Conservation (phyloP, 257 asterid genomes). For the Ophiorrhiza pumila region DNA sequence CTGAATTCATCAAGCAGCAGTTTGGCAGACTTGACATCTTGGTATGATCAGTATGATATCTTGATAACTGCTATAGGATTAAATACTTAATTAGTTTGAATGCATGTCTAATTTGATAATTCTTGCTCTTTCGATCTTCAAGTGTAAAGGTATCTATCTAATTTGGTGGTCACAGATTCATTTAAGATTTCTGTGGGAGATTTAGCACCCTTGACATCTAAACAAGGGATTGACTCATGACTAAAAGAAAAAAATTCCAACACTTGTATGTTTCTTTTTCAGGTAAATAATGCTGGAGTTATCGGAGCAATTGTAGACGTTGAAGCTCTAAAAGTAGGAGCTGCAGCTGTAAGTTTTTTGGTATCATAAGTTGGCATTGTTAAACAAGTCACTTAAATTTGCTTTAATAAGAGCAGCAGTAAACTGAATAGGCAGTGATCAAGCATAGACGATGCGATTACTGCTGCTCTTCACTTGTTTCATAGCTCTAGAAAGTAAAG, state of each 20-base stretch:
- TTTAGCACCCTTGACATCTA: too few species aligned
- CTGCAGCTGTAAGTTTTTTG: neutral
- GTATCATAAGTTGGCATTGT: neutral
- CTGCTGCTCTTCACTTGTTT: too few species aligned
- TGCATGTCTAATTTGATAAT: neutral
- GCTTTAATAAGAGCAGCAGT: neutral
- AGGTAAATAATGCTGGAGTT: constrained; percentile 74
- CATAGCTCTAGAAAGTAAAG: too few species aligned
- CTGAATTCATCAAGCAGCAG: constrained; percentile 23
- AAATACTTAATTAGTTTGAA: too few species aligned
- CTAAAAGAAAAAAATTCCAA: neutral
- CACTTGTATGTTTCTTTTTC: constrained; percentile 3
- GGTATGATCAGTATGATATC: too few species aligned
- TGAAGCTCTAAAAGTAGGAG: constrained; percentile 16
- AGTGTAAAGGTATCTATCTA: too few species aligned
- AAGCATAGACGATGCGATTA: too few species aligned
- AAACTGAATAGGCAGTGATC: too few species aligned
- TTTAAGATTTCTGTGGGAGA: neutral
- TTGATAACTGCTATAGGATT: too few species aligned
- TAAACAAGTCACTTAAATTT: neutral
- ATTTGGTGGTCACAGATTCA: too few species aligned
- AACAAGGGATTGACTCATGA: too few species aligned
- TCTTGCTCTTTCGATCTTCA: neutral
- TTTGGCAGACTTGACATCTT: constrained; percentile 47
- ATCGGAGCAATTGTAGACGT: constrained; percentile 35